A percentile compares a stretch with the other conserved stretches of the same genome.
These are phyloP conservation scores for Lyophyllum shimeji DNA, from an alignment of 768 basidiomycete species.

Conservation along the genomic window DNA sequence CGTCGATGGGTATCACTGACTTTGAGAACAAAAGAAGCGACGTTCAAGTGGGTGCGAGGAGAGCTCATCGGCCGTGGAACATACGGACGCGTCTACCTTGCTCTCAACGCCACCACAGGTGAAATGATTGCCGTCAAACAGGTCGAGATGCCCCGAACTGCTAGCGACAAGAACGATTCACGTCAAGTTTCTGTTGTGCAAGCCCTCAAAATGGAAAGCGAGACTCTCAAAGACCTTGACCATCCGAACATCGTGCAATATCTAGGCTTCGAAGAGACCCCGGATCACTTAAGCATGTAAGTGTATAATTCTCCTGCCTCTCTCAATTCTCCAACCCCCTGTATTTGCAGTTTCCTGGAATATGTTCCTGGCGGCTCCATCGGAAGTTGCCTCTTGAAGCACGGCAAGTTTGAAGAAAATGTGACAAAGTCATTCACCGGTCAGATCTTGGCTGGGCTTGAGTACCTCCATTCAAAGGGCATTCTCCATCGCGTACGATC, in stretches of 20 bases:
- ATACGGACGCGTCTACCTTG: constrained; percentile 95
- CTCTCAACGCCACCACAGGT: constrained; percentile 92
- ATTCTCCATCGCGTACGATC: constrained; percentile 84
- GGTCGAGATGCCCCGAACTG: constrained; percentile 91
- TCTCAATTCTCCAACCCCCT: no score
- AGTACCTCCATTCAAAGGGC: constrained; percentile 88
- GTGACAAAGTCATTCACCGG: constrained; percentile 90
- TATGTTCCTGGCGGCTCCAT: constrained; percentile 98
- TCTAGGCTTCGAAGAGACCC: constrained; percentile 91
- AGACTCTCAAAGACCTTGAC: constrained; percentile 93
- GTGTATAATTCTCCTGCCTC: constrained; percentile 27
- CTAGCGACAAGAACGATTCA: constrained; percentile 87
- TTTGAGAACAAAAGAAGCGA: constrained; percentile 46
- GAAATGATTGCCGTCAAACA: constrained; percentile 99
- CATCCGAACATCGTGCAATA: constrained; percentile 98
- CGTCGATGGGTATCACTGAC: constrained; percentile 16
- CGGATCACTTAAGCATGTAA: constrained; percentile 87
- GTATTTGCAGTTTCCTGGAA: constrained; percentile 79
- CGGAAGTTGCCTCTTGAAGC: constrained; percentile 84
- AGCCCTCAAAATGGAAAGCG: constrained; percentile 92
- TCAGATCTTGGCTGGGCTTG: constrained; percentile 89
- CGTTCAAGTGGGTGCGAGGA: constrained; percentile 98
- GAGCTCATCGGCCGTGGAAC: constrained; percentile 97
- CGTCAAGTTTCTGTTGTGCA: constrained; percentile 85
- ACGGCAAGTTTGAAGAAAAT: constrained; percentile 90